Base-by-base conservation (phyloP, 2,329 filamentous ascomycete species). In the Ascochyta pisi region DNA sequence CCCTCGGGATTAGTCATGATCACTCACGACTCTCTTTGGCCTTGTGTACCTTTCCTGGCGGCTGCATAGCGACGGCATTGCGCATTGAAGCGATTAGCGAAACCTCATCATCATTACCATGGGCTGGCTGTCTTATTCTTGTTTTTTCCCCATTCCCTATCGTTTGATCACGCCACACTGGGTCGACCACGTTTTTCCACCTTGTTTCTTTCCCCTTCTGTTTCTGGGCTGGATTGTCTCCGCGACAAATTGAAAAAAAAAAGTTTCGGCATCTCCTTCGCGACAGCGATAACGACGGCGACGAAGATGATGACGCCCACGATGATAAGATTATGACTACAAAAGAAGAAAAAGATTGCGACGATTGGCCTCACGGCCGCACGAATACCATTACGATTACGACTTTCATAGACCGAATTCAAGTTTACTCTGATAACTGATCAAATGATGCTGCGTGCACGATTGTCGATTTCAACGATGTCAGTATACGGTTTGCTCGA, bases 1-100 rank as follows among this genome's bases (percentile, higher is more conserved):
- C 19, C 33, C 34, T 40, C 34, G 24, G 33, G 24, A 41, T 22
- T 27, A 33, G 35, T 39, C 24, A 50, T 27, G 41, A 44, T 22
- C 22, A 50, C 44, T 62, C 50, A 65, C 51, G 51, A 58, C 57
- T 67, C 61, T 65, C 64, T 45, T 66, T 65, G 35, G 52, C 50
- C 38, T 46, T 54, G 34, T 58, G 23, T 51, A 31, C 54, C 39
- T 52, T 65, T 33, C 57, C 38, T 48, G 57, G 61, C 58, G 65
- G 60, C 57, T 68, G 71, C 71, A 74, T 74, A 74, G 70, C 70
- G 69, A 73, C 58, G 64, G 68, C 64, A 68, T 71, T 68, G 58
- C 62, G 67, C 65, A 67, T 71, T 67, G 57, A 61, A 73, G 70
- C 69, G 69, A 67, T 73, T 67, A 70, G 68, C 70, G 70, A 69